A percentile compares a stretch with the other conserved stretches of the same genome.
phyloP scores from a whole-genome alignment of 345 rosid species.

The Salix udensis region DNA sequence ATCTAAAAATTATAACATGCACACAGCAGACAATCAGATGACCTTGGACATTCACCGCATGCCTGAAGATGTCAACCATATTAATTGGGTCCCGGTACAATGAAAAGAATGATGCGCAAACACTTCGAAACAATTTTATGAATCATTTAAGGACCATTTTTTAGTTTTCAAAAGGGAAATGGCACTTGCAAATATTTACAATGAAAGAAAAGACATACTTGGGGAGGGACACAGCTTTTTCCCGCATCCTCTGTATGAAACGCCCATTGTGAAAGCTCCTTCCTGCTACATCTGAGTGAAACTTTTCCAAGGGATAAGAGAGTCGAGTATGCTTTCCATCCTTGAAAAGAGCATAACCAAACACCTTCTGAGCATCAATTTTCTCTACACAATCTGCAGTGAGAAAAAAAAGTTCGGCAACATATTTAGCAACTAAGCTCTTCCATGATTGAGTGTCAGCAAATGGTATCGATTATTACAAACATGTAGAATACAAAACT shows the following conservation, averaged over 20 bases:
- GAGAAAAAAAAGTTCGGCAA: neutral
- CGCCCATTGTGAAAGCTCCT: conserved; percentile 33
- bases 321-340: conserved; percentile 25
- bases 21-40: neutral
- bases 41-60: neutral
- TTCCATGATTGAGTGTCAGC: neutral
- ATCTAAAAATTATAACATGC: neutral
- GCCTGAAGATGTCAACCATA: neutral
- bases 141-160: neutral
- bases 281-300: conserved; percentile 28
- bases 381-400: conserved; percentile 25
- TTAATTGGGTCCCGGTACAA: neutral
- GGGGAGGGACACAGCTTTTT: conserved; percentile 24
- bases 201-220: conserved; percentile 18
- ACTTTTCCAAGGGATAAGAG: conserved; percentile 29
- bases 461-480: neutral
- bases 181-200: neutral
- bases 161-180: neutral
- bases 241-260: conserved; percentile 29
- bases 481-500: neutral
- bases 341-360: conserved; percentile 31
- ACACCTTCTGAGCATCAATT: conserved; percentile 29
- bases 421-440: neutral
- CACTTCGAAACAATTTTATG: neutral
- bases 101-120: neutral